These are phyloP conservation scores for Comarum palustre DNA, from an alignment of 306 rosid genomes.

Conservation along the genomic window DNA sequence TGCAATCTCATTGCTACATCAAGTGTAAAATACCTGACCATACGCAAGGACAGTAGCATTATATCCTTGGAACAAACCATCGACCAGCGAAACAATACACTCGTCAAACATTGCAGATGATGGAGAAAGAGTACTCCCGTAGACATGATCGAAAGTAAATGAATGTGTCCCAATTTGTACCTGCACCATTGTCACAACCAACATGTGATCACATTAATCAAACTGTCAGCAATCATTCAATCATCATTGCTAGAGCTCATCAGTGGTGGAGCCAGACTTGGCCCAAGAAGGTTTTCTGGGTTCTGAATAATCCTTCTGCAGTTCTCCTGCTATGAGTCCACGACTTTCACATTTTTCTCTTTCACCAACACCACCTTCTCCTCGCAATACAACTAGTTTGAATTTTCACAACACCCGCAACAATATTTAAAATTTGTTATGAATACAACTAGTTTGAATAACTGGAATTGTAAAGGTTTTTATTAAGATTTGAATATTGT, in stretches of 20 bases:
- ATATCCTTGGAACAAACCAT: conserved; percentile 97
- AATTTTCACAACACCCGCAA: not conserved
- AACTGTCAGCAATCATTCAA: not conserved
- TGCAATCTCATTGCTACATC: not conserved
- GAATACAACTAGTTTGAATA: not conserved
- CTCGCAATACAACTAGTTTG: too few species aligned
- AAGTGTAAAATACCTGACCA: conserved; percentile 77
- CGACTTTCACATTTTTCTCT: not conserved
- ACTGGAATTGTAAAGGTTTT: not conserved
- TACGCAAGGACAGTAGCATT: conserved; percentile 98
- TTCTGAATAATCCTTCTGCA: not conserved
- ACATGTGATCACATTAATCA: conserved; percentile 12
- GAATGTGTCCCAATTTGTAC: conserved; percentile 95
- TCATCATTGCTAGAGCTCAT: not conserved
- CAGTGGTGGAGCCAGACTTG: not conserved
- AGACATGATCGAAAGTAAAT: conserved; percentile 94
- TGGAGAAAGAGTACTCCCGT: conserved; percentile 88
- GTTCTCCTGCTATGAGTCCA: not conserved
- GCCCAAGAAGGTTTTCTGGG: not conserved
- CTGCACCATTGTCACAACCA: conserved; percentile 44
- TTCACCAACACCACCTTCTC: not conserved
- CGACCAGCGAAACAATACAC: conserved; percentile 80
- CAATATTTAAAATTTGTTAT: not conserved
- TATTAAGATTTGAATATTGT: not conserved
- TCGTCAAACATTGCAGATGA: conserved; percentile 83